Conservation (phyloP, 768 basidiomycete genomes). For the Infundibulicybe gibba region DNA sequence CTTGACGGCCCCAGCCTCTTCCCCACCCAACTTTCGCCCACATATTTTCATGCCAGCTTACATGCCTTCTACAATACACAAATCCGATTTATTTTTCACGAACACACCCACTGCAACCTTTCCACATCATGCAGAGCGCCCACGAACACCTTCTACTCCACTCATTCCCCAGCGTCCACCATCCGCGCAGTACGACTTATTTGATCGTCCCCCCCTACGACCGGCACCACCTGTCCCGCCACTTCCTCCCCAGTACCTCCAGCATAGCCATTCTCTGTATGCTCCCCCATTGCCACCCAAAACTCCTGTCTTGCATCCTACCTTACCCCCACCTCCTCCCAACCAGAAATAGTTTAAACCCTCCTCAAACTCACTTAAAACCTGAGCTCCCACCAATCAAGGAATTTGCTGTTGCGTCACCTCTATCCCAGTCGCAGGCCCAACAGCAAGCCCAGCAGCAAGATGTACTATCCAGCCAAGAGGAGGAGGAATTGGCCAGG, state of each 20-base stretch:
- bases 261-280: constrained; percentile 8
- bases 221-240: constrained; percentile 23
- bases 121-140: constrained; percentile 11
- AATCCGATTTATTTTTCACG: constrained; percentile 19
- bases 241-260: constrained; percentile 21
- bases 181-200: constrained; percentile 4
- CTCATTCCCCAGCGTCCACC: constrained; percentile 28
- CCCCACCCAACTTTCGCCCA: constrained; percentile 11
- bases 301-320: constrained; percentile 15
- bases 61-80: constrained; percentile 13
- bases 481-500: constrained; percentile 64
- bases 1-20: constrained; percentile 15
- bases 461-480: constrained; percentile 35
- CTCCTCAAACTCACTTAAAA: constrained; percentile 1
- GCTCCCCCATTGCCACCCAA: constrained; percentile 39
- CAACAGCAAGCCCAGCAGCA: constrained; percentile 25
- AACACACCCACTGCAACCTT: constrained; percentile 11
- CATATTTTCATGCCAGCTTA: constrained; percentile 15
- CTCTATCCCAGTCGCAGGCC: constrained; percentile 47
- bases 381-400: constrained; percentile 20
- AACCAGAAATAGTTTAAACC: constrained; percentile 6
- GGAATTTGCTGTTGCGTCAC: constrained; percentile 43
- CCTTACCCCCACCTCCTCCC: constrained; percentile 14
- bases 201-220: constrained; percentile 19
- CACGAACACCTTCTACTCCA: constrained; percentile 8